A percentile compares a stretch with the other conserved stretches of the same genome.
Evolutionary conservation across 169 alveolate genomes (phyloP).

Genomic region (Plasmodium chabaudi): DNA sequence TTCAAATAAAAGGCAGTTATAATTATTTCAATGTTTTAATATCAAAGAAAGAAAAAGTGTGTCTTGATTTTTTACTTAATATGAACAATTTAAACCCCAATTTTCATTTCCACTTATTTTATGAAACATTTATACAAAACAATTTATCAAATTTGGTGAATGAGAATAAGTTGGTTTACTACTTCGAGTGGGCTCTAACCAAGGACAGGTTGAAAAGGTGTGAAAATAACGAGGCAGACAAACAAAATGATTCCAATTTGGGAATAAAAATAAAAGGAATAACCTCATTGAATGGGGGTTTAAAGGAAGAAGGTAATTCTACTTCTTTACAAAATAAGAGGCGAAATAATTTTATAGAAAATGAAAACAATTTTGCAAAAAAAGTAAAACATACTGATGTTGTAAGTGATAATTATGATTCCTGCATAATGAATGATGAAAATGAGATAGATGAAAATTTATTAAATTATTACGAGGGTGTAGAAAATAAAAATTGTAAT

Average conservation of each 20-base stretch:
- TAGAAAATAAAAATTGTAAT: neutral
- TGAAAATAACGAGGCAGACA: neutral
- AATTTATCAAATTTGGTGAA: constrained; percentile 25
- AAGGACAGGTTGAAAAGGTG: neutral
- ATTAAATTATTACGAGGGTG: neutral
- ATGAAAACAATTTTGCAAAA: neutral
- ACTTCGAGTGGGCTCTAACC: constrained; percentile 25
- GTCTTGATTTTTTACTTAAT: constrained; percentile 36
- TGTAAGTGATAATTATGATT: neutral
- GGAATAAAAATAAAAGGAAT: neutral
- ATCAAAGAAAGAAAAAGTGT: constrained; percentile 35
- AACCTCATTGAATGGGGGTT: neutral
- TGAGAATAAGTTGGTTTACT: constrained; percentile 58
- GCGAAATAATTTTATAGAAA: neutral
- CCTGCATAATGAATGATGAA: neutral
- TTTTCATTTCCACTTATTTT: constrained; percentile 47
- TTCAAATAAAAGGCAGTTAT: constrained; percentile 3
- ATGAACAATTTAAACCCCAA: neutral
- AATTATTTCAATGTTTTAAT: constrained; percentile 33
- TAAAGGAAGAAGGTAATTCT: neutral
- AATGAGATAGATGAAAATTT: neutral
- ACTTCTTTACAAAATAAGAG: neutral
- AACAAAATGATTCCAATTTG: neutral
- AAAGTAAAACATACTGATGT: neutral
- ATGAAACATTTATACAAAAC: constrained; percentile 25